Evolutionary conservation across 148 eudicot genomes (phyloP), one percentile per base, ranked within the genome.

Genomic region (Nepenthes gracilis): DNA sequence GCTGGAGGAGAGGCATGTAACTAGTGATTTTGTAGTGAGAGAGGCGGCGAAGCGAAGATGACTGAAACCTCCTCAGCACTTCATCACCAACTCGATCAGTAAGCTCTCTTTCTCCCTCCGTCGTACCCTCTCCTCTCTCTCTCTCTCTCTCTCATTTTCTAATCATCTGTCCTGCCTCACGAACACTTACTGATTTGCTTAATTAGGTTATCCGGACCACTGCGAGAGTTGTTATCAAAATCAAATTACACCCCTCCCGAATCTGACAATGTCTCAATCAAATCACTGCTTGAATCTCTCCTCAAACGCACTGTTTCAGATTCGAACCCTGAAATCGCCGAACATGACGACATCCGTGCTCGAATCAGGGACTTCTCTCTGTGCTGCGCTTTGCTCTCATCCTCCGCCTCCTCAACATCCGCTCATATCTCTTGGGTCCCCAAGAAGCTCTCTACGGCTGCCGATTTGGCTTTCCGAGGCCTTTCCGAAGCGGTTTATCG

Each of bases 391-490:
- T 77, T 86, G 33, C 74, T 93, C 62, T 66, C 80, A 48, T 74
- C 95, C 14, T 66, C 87, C 53, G 45, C 63, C 33, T 47, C 57
- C 54, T 70, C 94, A 35, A 70, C 80, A 11, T 67, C 74, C 57
- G 73, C 70, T 1, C 82, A 70, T 14, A 71, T 80, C 43, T 65
- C 70, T 2, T 93, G 99, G 96, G 59, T 93, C n/a, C 85, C 95
- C 2, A 8, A 54, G 12, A 58, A 75, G 10, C 81, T 93, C 35
- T 66, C 87, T 0, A 2, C 32, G 1, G 67, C 76, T 1, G 83
- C 96, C 0, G 8, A 54, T 9, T 74, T 74, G n/a, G 95, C 95
- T 34, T 81, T 86, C 61, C 70, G 47, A 43, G 61, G 63, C 45
- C 76, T 93, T 6, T 70, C 85, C 0, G 38, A 61, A 54, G 70